These are phyloP conservation scores for Rhytidhysteron rufulum DNA, from an alignment of 2,329 filamentous ascomycete species.

Conservation along the genomic window DNA sequence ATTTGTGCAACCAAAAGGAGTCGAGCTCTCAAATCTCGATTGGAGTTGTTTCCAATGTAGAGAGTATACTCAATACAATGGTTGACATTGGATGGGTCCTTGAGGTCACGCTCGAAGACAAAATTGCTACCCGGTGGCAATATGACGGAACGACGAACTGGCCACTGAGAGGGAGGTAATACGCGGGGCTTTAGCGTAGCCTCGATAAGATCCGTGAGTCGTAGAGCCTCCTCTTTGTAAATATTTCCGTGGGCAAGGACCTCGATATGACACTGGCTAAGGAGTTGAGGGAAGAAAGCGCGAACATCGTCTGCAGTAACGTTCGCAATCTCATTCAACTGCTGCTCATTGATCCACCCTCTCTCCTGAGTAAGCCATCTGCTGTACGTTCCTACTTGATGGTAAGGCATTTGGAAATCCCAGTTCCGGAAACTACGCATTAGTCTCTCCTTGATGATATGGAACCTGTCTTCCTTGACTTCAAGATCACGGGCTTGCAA, in stretches of 20 bases:
- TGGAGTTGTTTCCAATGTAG: conserved; percentile 45
- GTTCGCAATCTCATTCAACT: conserved; percentile 69
- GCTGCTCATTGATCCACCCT: conserved; percentile 74
- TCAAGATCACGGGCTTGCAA: conserved; percentile 79
- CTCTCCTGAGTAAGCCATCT: conserved; percentile 75
- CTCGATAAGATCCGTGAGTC: conserved; percentile 79
- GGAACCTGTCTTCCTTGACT: conserved; percentile 81
- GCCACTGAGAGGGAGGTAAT: conserved; percentile 75
- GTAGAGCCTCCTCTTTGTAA: conserved; percentile 87
- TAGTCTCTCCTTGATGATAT: conserved; percentile 84
- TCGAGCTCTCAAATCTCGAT: conserved; percentile 69
- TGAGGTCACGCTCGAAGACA: conserved; percentile 74
- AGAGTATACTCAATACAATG: conserved; percentile 51
- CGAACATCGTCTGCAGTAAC: conserved; percentile 72
- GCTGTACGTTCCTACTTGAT: conserved; percentile 80
- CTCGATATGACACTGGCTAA: conserved; percentile 84
- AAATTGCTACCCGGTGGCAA: conserved; percentile 78
- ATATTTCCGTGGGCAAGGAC: conserved; percentile 87
- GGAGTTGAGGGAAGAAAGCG: conserved; percentile 72
- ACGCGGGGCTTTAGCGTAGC: conserved; percentile 68
- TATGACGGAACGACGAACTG: conserved; percentile 70
- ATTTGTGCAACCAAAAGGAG: conserved; percentile 82
- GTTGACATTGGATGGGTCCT: conserved; percentile 79
- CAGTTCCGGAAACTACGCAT: conserved; percentile 77
- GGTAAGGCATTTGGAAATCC: conserved; percentile 83